phyloP scores from a whole-genome alignment of 768 basidiomycete species.

The Pholiota conissans region DNA sequence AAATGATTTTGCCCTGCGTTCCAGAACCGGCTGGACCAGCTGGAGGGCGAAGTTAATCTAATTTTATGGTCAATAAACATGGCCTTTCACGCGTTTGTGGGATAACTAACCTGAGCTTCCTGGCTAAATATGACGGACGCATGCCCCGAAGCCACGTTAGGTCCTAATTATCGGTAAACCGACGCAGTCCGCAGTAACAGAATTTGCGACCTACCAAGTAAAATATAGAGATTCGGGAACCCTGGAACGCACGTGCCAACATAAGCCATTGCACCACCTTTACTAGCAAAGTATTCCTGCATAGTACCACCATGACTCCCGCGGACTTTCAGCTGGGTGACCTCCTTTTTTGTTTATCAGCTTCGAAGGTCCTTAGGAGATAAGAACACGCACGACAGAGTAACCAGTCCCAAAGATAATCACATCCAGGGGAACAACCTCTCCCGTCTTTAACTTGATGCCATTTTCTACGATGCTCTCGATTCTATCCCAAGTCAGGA shows the following conservation, averaged over 20 bases:
- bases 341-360: constrained; percentile 29
- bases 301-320: constrained; percentile 45
- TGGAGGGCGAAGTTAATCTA: constrained; percentile 52
- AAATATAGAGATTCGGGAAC: constrained; percentile 52
- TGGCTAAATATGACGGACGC: constrained; percentile 56
- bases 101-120: constrained; percentile 52
- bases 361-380: not conserved
- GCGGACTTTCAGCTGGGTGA: constrained; percentile 33
- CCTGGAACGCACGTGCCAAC: constrained; percentile 53
- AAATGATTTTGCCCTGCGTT: constrained; percentile 48
- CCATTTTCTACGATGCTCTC: constrained; percentile 50
- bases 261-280: constrained; percentile 54
- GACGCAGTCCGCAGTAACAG: constrained; percentile 8
- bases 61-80: constrained; percentile 7
- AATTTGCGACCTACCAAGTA: constrained; percentile 39
- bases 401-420: constrained; percentile 61
- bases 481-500: constrained; percentile 47
- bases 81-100: constrained; percentile 16
- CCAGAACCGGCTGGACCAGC: constrained; percentile 52
- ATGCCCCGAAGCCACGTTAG: constrained; percentile 59
- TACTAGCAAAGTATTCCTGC: constrained; percentile 43
- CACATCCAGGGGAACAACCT: constrained; percentile 52
- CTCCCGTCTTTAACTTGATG: constrained; percentile 47
- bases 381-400: constrained; percentile 36
- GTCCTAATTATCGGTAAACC: constrained; percentile 32